Base-by-base conservation (phyloP, 2,329 filamentous ascomycete genomes). In the Emergomyces africanus region DNA sequence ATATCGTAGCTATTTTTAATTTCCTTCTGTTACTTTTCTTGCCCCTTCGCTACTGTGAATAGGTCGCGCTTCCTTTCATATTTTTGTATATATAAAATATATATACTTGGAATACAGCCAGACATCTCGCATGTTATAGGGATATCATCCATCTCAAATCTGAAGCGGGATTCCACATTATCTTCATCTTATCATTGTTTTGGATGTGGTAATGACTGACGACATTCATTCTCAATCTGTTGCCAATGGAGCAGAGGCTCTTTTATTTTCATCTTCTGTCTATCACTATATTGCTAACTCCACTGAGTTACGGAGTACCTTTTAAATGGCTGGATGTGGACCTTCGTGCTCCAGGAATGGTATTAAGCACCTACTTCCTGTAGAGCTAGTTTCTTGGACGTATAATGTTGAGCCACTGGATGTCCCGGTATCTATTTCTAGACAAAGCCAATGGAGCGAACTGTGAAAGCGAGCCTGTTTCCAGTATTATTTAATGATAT, bases 311-410 rank as follows among this genome's bases (percentile, higher is more conserved):
- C n/a, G n/a, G n/a, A 54, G 37, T 37, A n/a, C 14, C n/a, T 58
- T 58, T 39, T 25, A 60, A 30, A 61, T 72, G n/a, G 78, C 80
- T 63, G 79, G 83, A 53, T 75, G 78, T 1, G 78, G 77, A 55
- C 83, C 83, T 30, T 81, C 76, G 48, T 91, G 88, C 70, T 83
- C 86, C 0, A 67, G 70, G 39, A 78, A 72, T 0, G 83, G 82
- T 2, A 83, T 90, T 68, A 81, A 81, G 66, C n/a, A n/a, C n/a
- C n/a, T n/a, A n/a, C n/a, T n/a, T n/a, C n/a, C n/a, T n/a, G n/a
- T n/a, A n/a, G n/a, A n/a, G n/a, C n/a, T n/a, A n/a, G n/a, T n/a
- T n/a, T n/a, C n/a, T n/a, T n/a, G n/a, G n/a, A n/a, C n/a, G n/a
- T 28, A 8, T 49, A 28, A 15, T 14, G 25, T 5, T 28, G 15